Conservation (phyloP, 345 rosid genomes). For the Murraya koenigii region DNA sequence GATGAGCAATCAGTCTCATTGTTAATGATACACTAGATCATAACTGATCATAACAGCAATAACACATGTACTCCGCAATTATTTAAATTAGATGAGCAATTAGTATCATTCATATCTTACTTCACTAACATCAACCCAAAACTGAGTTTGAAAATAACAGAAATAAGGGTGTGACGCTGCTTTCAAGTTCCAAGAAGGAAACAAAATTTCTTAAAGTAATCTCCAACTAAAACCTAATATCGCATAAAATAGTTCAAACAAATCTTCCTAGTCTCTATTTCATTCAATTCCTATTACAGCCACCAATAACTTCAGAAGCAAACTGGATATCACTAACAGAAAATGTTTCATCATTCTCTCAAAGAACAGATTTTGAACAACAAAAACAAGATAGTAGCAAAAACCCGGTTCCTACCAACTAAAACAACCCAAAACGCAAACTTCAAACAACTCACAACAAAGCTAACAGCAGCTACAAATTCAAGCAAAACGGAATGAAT, state of each 20-base stretch:
- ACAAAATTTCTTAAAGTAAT: neutral
- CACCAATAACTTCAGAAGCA: neutral
- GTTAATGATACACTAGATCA: neutral
- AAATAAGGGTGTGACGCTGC: neutral
- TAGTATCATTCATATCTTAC: conserved; percentile 8
- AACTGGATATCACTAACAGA: neutral
- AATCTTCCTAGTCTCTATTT: neutral
- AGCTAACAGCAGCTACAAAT: too few species aligned
- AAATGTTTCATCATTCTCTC: neutral
- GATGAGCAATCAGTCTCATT: conserved; percentile 4
- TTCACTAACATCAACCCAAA: conserved; percentile 1
- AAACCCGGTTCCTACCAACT: neutral
- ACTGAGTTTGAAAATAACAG: neutral
- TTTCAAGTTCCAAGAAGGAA: neutral
- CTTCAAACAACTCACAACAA: neutral
- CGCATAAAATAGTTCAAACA: neutral
- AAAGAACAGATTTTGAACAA: neutral
- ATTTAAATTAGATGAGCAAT: neutral
- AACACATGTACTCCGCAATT: neutral
- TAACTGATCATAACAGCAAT: neutral
- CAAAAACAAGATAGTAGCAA: neutral
- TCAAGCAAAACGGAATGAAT: neutral
- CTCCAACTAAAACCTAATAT: neutral
- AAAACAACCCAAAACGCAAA: neutral
- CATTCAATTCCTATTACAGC: conserved; percentile 1